phyloP scores from a whole-genome alignment of 2,329 filamentous ascomycete genomes.

The Fusarium haematococcum region DNA sequence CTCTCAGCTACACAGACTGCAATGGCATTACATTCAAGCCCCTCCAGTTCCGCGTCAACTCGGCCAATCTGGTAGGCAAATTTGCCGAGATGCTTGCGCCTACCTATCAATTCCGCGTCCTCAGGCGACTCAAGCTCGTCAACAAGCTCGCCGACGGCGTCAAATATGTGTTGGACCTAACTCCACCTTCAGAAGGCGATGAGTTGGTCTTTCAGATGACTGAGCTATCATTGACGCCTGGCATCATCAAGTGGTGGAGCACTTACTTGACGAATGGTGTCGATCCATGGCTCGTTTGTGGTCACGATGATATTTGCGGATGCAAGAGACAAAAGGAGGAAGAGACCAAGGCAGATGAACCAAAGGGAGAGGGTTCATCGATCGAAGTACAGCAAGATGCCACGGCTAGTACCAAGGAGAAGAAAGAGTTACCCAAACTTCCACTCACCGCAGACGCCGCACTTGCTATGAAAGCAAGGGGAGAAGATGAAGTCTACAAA shows the following conservation, averaged over 20 bases:
- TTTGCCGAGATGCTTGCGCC: conserved; percentile 60
- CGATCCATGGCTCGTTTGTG: conserved; percentile 48
- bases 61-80: conserved; percentile 58
- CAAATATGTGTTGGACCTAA: conserved; percentile 72
- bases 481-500: conserved; percentile 32
- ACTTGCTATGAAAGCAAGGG: conserved; percentile 38
- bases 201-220: conserved; percentile 70
- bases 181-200: conserved; percentile 71
- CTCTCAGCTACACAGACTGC: conserved; percentile 47
- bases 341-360: background rate
- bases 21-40: conserved; percentile 49
- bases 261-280: conserved; percentile 50
- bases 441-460: conserved; percentile 18
- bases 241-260: conserved; percentile 67
- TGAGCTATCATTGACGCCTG: conserved; percentile 67
- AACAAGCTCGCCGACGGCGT: conserved; percentile 57
- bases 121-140: conserved; percentile 51
- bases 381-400: background rate
- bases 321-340: conserved; percentile 38
- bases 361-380: background rate
- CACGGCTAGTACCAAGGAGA: background rate
- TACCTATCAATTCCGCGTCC: conserved; percentile 54
- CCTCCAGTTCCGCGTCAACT: conserved; percentile 58
- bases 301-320: conserved; percentile 56
- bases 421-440: background rate